A percentile compares a stretch with the other conserved stretches of the same genome.
Evolutionary conservation across 2,329 filamentous ascomycete genomes (phyloP).

Genomic region (Didymella pomorum): DNA sequence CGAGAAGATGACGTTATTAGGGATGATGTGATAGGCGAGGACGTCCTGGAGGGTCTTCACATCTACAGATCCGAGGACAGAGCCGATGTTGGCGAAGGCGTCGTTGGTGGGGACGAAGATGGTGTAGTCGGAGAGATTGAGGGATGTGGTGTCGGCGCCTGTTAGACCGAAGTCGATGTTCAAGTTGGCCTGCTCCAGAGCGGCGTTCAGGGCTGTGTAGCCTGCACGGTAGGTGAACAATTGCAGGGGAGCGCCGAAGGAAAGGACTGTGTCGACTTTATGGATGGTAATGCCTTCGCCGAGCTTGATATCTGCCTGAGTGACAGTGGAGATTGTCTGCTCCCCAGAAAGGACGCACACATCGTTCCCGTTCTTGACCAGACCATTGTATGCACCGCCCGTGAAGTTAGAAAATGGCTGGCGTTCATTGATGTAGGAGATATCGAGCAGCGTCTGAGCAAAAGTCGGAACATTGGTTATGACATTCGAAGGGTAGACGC

Average conservation of each 20-base stretch:
- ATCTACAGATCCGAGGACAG: conserved; percentile 30
- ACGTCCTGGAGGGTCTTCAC: conserved; percentile 32
- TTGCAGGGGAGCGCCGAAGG: conserved; percentile 38
- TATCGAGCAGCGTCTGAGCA: conserved; percentile 58
- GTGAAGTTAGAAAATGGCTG: conserved; percentile 64
- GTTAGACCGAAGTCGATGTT: conserved; percentile 33
- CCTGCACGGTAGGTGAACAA: conserved; percentile 40
- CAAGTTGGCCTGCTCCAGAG: conserved; percentile 31
- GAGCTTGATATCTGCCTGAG: conserved; percentile 47
- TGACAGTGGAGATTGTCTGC: conserved; percentile 58
- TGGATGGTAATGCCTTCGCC: conserved; percentile 40
- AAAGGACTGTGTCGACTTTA: conserved; percentile 37
- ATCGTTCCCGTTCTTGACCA: conserved; percentile 50
- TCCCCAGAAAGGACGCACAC: conserved; percentile 62
- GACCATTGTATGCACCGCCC: conserved; percentile 64
- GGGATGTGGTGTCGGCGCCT: conserved; percentile 22
- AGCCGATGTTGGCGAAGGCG: conserved; percentile 70
- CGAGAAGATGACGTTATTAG: conserved; percentile 38
- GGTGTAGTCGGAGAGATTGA: conserved; percentile 69
- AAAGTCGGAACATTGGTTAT: conserved; percentile 53
- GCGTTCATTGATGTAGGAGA: conserved; percentile 46
- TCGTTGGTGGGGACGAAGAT: conserved; percentile 79
- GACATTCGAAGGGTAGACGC: conserved; percentile 53
- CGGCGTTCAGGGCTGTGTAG: conserved; percentile 36
- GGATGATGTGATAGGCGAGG: conserved; percentile 40